Evolutionary conservation across 169 alveolate genomes (phyloP).

Genomic region (Toxoplasma gondii): DNA sequence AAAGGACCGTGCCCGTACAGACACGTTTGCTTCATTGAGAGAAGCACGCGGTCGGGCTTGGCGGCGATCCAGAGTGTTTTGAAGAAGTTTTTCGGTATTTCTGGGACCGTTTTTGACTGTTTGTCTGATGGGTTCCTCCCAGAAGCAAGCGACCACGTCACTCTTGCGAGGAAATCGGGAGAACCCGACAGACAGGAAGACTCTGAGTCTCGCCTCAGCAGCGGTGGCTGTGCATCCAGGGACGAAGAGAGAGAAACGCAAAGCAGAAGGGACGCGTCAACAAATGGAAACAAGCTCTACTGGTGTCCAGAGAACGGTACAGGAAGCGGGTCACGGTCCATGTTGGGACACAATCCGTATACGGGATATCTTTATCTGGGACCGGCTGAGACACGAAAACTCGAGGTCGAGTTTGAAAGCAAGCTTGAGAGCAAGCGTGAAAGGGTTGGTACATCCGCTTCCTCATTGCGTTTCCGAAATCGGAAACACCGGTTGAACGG

Average conservation of each 20-base stretch:
- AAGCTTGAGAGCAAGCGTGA: too few relatives aligned
- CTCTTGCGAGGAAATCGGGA: background rate
- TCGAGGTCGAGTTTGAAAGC: background rate
- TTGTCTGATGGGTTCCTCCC: background rate
- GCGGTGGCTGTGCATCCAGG: too few relatives aligned
- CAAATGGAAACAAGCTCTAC: background rate
- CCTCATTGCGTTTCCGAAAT: too few relatives aligned
- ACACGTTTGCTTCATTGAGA: background rate
- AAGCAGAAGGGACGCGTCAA: background rate
- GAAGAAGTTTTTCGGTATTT: background rate
- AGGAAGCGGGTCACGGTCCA: background rate
- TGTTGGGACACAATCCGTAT: background rate
- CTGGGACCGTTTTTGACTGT: background rate
- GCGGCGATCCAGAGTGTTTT: background rate
- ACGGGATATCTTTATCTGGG: background rate
- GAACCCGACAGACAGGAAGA: background rate
- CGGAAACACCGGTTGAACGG: too few relatives aligned
- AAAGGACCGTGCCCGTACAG: too few relatives aligned
- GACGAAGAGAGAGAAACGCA: background rate
- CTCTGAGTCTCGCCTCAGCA: background rate
- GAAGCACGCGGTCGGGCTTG: background rate
- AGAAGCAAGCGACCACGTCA: background rate
- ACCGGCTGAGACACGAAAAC: background rate
- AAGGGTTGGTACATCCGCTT: too few relatives aligned
- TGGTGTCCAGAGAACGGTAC: background rate